phyloP scores from a whole-genome alignment of 441 rosid species.

The Erodium texanum region DNA sequence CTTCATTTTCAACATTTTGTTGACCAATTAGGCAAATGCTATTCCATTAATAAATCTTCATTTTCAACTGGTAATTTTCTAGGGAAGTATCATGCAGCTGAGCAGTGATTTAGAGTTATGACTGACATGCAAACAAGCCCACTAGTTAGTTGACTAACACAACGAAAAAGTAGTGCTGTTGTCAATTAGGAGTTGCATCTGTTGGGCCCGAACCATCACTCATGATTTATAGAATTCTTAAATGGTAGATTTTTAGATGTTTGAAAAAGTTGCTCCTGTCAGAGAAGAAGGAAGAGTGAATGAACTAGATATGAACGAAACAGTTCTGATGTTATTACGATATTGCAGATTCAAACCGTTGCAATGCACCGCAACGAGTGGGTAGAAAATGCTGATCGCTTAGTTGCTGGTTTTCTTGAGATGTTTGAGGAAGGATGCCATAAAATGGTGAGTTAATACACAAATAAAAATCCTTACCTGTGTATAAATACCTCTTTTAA shows the following conservation, averaged over 20 bases:
- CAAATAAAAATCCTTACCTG: not conserved
- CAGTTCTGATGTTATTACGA: not conserved
- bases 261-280: not conserved
- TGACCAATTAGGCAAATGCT: not conserved
- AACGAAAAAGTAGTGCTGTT: not conserved
- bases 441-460: conserved; percentile 51
- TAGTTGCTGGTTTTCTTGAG: conserved; percentile 84
- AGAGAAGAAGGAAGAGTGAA: not conserved
- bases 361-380: conserved; percentile 68
- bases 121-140: not conserved
- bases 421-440: conserved; percentile 92
- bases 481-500: too few relatives aligned
- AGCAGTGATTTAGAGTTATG: not conserved
- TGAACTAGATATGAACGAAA: not conserved
- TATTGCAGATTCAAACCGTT: conserved; percentile 59
- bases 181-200: not conserved
- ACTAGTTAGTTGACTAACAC: not conserved
- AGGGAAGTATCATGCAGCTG: not conserved
- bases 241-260: not conserved
- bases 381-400: conserved; percentile 85
- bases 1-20: not conserved
- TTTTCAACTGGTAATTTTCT: not conserved
- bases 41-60: not conserved
- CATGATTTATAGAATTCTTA: not conserved
- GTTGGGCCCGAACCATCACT: not conserved